These are phyloP conservation scores for Vickermania spadyakhi DNA, from an alignment of 208 protist genomes.

Conservation along the genomic window DNA sequence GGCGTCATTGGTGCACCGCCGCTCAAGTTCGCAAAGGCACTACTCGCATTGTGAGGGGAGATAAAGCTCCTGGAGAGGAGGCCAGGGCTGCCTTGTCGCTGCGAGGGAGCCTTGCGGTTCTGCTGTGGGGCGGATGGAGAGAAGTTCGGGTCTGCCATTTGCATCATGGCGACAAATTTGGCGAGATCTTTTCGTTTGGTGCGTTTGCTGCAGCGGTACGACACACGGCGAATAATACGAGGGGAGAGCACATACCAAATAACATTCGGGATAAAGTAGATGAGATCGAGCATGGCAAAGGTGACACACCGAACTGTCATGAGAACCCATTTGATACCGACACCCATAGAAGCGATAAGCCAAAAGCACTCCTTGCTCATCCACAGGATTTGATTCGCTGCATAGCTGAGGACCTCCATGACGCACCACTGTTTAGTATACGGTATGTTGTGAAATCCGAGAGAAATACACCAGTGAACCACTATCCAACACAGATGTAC, in stretches of 20 bases:
- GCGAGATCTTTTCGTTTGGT: slow-evolving; percentile 19
- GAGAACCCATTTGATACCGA: slow-evolving; percentile 67
- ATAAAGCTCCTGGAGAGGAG: no score
- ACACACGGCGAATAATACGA: slow-evolving; percentile 65
- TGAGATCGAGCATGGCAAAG: slow-evolving; percentile 42
- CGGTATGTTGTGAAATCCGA: no score
- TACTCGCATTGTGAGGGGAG: no score
- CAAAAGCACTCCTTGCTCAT: slow-evolving; percentile 25
- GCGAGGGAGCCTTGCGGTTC: neutral
- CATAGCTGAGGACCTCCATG: slow-evolving; percentile 25
- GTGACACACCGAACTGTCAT: slow-evolving; percentile 53
- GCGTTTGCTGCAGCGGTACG: slow-evolving; percentile 55
- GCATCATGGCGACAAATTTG: neutral
- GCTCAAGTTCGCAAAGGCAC: no score
- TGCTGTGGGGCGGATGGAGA: neutral
- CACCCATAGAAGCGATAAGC: slow-evolving; percentile 66
- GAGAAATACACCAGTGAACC: no score
- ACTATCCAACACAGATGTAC: no score
- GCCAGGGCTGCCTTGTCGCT: neutral
- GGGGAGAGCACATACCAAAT: slow-evolving; percentile 64
- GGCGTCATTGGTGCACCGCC: no score
- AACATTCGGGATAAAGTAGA: slow-evolving; percentile 56
- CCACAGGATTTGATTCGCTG: slow-evolving; percentile 58
- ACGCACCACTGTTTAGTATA: no score
- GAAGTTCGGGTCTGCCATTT: neutral